Base-by-base conservation (phyloP, 176 grass and related monocot genomes). In the Thinopyrum elongatum region DNA sequence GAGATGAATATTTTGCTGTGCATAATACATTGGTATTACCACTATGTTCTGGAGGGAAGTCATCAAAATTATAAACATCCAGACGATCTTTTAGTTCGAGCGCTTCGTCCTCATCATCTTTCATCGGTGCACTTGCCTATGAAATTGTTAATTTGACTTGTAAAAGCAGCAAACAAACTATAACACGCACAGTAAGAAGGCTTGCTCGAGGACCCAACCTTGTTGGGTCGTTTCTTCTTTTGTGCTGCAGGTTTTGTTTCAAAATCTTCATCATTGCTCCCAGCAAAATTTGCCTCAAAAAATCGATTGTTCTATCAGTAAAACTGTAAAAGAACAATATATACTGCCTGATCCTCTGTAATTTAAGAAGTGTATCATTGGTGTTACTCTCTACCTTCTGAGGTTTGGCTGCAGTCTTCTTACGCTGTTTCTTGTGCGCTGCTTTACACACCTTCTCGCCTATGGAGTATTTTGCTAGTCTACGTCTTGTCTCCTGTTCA, bases 211-310 rank as follows among this genome's bases (percentile, higher is more conserved):
- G 38, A 66, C 26, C 41, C 6, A 58, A 83, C 65, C 75, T 90
- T 83, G 30, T 60, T 21, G 75, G 66, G 26, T 75, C 60, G 84
- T 79, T 80, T 83, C 46, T 81, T 89, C 21, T 57, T 83, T 46
- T 84, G 75, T 35, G 47, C 57, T n/a, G 33, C 80, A 49, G 25
- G 27, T 60, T 84, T 87, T 41, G 9, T 3, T 26, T 5, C 68
- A 15, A 34, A 80, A 76, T 85, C 77, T 53, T 94, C 90, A 16
- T 92, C 90, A 9, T 90, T 81, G 69, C 75, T 86, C 14, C 57
- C 90, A 77, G 31, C 81, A 38, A 65, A 81, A 75, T 66, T 78
- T 51, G 47, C 72, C 92, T 94, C 55, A 6, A 62, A 85, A 53
- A 51, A 8, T 76, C 44, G 0, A 13, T 59, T 60, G 46, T 19